Percentiles rank a stretch among this genome's conserved stretches.
Evolutionary conservation across 192 early-diverging fungal genomes (phyloP).

Genomic region (Gigaspora rosea): DNA sequence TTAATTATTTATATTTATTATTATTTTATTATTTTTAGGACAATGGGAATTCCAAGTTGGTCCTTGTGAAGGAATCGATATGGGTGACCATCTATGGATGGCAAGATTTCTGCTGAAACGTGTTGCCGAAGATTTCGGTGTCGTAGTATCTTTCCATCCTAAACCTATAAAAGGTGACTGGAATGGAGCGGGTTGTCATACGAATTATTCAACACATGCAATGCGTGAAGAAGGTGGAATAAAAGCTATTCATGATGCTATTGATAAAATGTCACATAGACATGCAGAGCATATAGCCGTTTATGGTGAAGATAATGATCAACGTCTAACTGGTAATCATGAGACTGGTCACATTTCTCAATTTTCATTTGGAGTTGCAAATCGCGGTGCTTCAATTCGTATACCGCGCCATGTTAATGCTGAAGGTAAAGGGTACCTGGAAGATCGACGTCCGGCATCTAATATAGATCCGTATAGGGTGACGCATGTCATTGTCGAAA

Average conservation of each 20-base stretch:
- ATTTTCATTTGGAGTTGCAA: constrained; percentile 55
- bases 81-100: constrained; percentile 63
- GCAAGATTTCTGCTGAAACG: constrained; percentile 54
- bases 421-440: constrained; percentile 57
- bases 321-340: constrained; percentile 54
- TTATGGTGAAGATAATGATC: constrained; percentile 60
- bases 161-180: constrained; percentile 62
- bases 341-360: constrained; percentile 56
- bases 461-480: constrained; percentile 61
- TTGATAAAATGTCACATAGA: constrained; percentile 50
- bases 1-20: not conserved
- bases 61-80: constrained; percentile 55
- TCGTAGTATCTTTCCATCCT: constrained; percentile 56
- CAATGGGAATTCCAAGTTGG: constrained; percentile 62
- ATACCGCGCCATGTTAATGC: constrained; percentile 57
- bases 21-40: constrained; percentile 14
- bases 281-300: constrained; percentile 57
- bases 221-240: constrained; percentile 57
- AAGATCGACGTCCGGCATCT: constrained; percentile 58
- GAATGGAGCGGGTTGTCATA: constrained; percentile 62
- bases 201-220: constrained; percentile 52
- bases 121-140: constrained; percentile 61
- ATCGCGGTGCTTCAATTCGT: constrained; percentile 60
- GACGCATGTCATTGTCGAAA: constrained; percentile 50
- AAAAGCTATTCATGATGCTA: constrained; percentile 52